These are phyloP conservation scores for Neobulgaria alba DNA, from an alignment of 2,329 filamentous ascomycete species.

Conservation along the genomic window DNA sequence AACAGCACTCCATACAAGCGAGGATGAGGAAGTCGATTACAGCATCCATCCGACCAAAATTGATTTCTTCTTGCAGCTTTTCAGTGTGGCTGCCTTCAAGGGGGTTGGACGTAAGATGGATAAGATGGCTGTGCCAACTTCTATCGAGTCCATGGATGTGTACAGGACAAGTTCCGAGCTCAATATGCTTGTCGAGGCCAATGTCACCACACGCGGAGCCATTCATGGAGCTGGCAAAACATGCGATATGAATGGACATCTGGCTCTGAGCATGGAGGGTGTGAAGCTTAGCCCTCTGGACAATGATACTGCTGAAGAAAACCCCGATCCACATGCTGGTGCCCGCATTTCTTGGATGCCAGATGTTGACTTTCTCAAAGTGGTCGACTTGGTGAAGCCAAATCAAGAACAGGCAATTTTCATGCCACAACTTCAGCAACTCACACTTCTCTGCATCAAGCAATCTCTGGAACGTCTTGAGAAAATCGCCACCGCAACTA, in stretches of 20 bases:
- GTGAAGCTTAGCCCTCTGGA: neutral
- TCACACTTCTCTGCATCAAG: neutral
- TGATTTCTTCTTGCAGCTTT: neutral
- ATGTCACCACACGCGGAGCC: neutral
- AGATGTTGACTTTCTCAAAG: slow-evolving; percentile 2
- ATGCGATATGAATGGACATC: neutral
- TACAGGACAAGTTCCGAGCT: neutral
- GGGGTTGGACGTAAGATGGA: slow-evolving; percentile 3
- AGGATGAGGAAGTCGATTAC: neutral
- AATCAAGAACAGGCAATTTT: neutral
- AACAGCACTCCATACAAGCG: neutral
- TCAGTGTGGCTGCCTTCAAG: slow-evolving; percentile 3
- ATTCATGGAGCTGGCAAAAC: neutral
- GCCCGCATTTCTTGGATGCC: slow-evolving; percentile 3
- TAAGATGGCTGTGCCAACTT: slow-evolving; percentile 4
- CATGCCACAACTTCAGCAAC: neutral
- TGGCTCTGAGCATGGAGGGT: neutral
- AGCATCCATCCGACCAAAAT: neutral
- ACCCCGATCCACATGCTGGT: slow-evolving; percentile 3
- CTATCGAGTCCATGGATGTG: slow-evolving; percentile 1
- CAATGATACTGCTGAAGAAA: slow-evolving; percentile 1
- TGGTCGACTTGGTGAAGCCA: neutral
- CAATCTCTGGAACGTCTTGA: neutral
- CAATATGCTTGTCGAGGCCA: neutral
- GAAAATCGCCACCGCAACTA: neutral